Evolutionary conservation across 305 asterid genomes (phyloP).

Genomic region (Solanum chacoense): DNA sequence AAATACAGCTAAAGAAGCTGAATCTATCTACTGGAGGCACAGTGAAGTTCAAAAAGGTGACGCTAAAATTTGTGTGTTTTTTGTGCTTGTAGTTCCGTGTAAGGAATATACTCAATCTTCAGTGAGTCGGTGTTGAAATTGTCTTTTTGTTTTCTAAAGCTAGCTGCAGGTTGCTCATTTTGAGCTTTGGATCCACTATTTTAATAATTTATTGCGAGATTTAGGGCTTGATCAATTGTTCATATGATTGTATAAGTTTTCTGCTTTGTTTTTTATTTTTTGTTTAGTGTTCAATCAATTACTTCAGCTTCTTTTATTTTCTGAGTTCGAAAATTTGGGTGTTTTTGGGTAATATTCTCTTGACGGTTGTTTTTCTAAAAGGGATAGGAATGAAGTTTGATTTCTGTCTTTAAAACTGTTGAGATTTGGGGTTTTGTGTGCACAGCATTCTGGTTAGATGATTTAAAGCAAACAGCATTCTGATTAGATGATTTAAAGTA

Average conservation of each 20-base stretch:
- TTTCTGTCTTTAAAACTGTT: not conserved
- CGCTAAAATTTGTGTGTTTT: not conserved
- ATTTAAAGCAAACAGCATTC: not conserved
- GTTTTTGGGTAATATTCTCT: not conserved
- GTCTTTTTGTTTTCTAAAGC: not conserved
- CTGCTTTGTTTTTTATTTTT: not conserved
- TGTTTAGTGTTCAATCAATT: not conserved
- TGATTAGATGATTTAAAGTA: not conserved
- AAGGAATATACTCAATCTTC: not conserved
- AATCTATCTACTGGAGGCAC: slow-evolving; percentile 5
- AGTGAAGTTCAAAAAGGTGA: not conserved
- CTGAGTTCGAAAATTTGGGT: not conserved
- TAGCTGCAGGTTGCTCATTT: not conserved
- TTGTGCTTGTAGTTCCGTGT: slow-evolving; percentile 10
- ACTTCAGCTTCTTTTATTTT: not conserved
- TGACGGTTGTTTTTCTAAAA: not conserved
- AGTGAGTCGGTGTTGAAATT: slow-evolving; percentile 8
- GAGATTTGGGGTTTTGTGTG: not conserved
- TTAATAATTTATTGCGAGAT: not conserved
- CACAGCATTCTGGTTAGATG: not conserved
- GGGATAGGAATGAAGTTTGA: not conserved
- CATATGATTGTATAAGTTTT: not conserved
- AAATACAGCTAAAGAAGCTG: not conserved
- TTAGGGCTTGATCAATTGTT: slow-evolving; percentile 15
- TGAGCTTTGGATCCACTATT: slow-evolving; percentile 16